phyloP scores from a whole-genome alignment of 2,329 filamentous ascomycete genomes.

The Ophiostoma sp. region DNA sequence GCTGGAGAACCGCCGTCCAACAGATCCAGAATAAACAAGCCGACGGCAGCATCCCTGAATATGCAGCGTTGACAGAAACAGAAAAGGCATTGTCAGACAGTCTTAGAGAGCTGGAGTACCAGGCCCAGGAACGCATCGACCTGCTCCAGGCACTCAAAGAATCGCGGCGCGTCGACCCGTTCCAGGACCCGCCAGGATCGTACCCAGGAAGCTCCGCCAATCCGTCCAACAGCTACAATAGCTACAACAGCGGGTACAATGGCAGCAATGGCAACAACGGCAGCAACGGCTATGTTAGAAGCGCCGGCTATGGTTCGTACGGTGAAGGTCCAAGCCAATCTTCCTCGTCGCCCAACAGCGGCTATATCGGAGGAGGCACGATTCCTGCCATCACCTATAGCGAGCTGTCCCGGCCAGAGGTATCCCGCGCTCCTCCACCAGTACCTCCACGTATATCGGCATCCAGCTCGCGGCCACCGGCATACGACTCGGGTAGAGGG shows the following conservation, averaged over 20 bases:
- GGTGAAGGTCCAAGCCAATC: neutral
- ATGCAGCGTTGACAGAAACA: slow-evolving; percentile 62
- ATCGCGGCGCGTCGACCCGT: slow-evolving; percentile 52
- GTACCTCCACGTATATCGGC: slow-evolving; percentile 50
- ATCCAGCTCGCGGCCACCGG: slow-evolving; percentile 49
- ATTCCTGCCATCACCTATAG: slow-evolving; percentile 78
- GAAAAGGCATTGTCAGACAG: slow-evolving; percentile 82
- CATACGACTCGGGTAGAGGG: slow-evolving; percentile 46
- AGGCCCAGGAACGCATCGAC: slow-evolving; percentile 92
- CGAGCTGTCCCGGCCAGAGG: slow-evolving; percentile 67
- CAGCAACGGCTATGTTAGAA: neutral
- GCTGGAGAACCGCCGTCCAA: slow-evolving; percentile 85
- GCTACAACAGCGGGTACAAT: neutral
- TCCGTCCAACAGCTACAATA: neutral
- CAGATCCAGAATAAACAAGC: slow-evolving; percentile 86
- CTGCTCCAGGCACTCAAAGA: slow-evolving; percentile 77
- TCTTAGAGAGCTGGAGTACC: slow-evolving; percentile 77
- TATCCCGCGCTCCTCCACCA: slow-evolving; percentile 50
- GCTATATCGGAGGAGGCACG: slow-evolving; percentile 77
- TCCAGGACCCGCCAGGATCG: slow-evolving; percentile 25
- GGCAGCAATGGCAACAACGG: neutral
- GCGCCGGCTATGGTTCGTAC: slow-evolving; percentile 1
- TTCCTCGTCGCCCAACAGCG: slow-evolving; percentile 33
- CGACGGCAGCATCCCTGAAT: slow-evolving; percentile 46
- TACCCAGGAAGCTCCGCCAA: neutral